phyloP scores from a whole-genome alignment of 169 alveolate species.

The Plasmodium malariae region DNA sequence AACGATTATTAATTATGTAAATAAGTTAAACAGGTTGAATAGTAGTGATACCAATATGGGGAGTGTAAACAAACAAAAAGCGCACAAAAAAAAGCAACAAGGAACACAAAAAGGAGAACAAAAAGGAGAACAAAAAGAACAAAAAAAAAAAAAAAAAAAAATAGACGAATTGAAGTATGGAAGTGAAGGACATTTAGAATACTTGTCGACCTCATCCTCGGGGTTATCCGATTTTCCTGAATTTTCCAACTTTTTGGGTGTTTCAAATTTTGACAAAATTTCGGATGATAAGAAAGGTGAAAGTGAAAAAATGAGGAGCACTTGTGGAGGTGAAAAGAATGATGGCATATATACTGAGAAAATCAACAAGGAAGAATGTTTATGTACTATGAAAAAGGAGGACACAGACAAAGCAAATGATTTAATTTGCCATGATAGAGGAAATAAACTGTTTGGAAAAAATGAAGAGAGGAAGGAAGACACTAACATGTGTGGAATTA shows the following conservation, averaged over 20 bases:
- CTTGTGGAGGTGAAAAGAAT: neutral
- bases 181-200: slow-evolving; percentile 17
- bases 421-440: neutral
- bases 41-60: neutral
- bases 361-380: neutral
- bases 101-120: neutral
- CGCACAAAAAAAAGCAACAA: neutral
- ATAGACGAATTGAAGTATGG: slow-evolving; percentile 1
- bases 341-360: neutral
- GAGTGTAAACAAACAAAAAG: neutral
- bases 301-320: neutral
- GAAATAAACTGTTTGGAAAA: neutral
- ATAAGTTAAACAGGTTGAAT: slow-evolving; percentile 47
- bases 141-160: neutral
- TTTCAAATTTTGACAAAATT: too few species aligned
- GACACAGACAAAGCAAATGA: neutral
- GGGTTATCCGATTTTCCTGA: slow-evolving; percentile 52
- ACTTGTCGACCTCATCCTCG: slow-evolving; percentile 56
- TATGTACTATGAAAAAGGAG: neutral
- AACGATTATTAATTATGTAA: slow-evolving; percentile 82
- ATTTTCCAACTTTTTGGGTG: too few species aligned
- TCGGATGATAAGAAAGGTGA: neutral
- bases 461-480: neutral
- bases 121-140: neutral
- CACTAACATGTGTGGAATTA: too few species aligned